Evolutionary conservation across 169 alveolate species (phyloP).

Genomic region (Amoebophrya sp.): DNA sequence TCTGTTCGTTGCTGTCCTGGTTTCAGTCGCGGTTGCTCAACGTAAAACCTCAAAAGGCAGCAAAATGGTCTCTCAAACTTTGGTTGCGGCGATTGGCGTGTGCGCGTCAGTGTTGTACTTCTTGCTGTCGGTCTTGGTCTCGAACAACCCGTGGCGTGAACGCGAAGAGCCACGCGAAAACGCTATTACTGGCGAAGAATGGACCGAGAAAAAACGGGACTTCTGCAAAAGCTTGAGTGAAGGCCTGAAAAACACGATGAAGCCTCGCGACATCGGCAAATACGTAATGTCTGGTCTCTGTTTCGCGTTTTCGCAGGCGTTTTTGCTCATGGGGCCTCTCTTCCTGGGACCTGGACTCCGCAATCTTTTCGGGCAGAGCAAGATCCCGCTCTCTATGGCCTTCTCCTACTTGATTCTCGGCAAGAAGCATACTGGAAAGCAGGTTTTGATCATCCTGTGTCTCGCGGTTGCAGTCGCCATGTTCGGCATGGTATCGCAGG

Average conservation of each 20-base stretch:
- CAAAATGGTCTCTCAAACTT: background rate
- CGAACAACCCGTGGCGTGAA: background rate
- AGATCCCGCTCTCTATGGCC: background rate
- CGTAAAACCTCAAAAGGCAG: background rate
- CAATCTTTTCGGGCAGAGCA: background rate
- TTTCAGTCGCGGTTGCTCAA: background rate
- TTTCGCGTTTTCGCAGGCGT: background rate
- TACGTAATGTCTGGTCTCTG: background rate
- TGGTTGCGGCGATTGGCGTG: background rate
- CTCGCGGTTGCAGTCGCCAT: slow-evolving; percentile 16
- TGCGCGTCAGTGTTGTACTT: background rate
- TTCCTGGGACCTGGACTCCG: background rate
- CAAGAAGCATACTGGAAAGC: background rate
- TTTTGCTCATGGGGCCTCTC: background rate
- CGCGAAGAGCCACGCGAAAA: background rate
- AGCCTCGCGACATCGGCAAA: background rate
- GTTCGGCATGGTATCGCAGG: background rate
- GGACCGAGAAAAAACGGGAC: background rate
- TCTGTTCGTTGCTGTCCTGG: background rate
- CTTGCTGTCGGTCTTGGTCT: background rate
- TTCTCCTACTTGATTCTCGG: background rate
- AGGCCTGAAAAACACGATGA: background rate
- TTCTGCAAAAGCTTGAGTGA: background rate
- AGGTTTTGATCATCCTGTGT: background rate
- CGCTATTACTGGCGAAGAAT: background rate